Evolutionary conservation across 139 green algal species (phyloP), one percentile per base, ranked within the genome.

Genomic region (Micromonas pusilla): DNA sequence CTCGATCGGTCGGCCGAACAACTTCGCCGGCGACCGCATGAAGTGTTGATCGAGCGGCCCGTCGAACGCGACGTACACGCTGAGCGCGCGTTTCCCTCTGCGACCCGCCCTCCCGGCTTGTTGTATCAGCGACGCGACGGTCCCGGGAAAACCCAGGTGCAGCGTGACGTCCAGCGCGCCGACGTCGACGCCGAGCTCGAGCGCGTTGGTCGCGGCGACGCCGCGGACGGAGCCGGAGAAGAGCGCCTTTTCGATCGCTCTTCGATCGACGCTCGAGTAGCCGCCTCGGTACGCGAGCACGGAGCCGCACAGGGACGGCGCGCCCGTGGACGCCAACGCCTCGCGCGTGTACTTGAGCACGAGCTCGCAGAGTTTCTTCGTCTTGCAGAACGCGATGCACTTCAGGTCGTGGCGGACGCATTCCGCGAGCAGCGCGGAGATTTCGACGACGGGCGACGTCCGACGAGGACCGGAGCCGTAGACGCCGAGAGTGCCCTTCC

Each of bases 101-200:
- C 94, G 86, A 19, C 94, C 94, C 6, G 94, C 94, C 3, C 94
- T 84, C 20, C 94, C 94, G 32, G 93, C 88, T 83, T 93, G 92
- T 87, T 98, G 93, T 84, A 90, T 91, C 37, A 98, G 85, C 0
- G 70, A 81, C 21, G 65, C 79, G 26, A 95, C 82, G 34, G 84
- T 89, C 36, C 93, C 93, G 4, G 86, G 89, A 71, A 93, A 94
- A 33, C 91, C 90, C 5, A 96, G 85, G 83, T 96, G 91, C 54
- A 98, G 85, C 1, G 94, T 98, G 28, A 89, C 87, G 81, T 97
- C 94, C 31, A 98, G 86, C 6, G 73, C 76, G 37, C 94, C 94
- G 30, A 98, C 87, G 83, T 98, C 94, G 16, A 98, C 86, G 5
- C 94, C 94, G 63, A 98, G 88, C 83, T 98, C 94, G 45, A 98